Evolutionary conservation across 192 early-diverging fungal species (phyloP), one percentile per base, ranked within the genome.

Genomic region (Entrophospora sp.): DNA sequence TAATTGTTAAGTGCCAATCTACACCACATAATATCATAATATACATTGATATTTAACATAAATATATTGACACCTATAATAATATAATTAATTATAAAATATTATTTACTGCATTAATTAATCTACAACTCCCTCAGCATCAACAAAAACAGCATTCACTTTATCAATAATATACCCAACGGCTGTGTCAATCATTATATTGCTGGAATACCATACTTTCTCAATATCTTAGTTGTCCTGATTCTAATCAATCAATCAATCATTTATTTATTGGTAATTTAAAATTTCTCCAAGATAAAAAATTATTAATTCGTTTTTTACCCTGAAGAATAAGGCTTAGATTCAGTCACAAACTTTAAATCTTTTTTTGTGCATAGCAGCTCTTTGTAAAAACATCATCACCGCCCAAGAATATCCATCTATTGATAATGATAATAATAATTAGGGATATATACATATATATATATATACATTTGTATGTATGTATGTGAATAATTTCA

Each of bases 91-190:
- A n/a, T n/a, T n/a, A n/a, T n/a, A n/a, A n/a, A n/a, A n/a, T n/a
- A n/a, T n/a, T n/a, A n/a, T n/a, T n/a, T n/a, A 83, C 84, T 68
- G 92, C 87, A 75, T 99, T 99, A 73, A 99, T 91, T 36, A 99
- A 69, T 96, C 91, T 1, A 94, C 93, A 5, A 99, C 94, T 32
- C 93, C 97, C 75, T 99, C 97, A 8, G 97, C 97, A 18, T 95
- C 97, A 28, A 94, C 94, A 67, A 99, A 81, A 16, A 97, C 91
- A 82, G 95, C 82, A 69, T 99, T 94, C 14, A 99, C 95, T 71
- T 91, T 89, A 64, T 93, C 89, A 80, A 99, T 95, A 61, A 95
- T 81, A 75, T 90, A 96, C 31, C 91, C 93, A 5, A 97, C 91
- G 3, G 95, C 94, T 3, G 91, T 79, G 72, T 99, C 97, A 69